Percentiles rank a stretch among this genome's conserved stretches.
Evolutionary conservation across 192 early-diverging fungal genomes (phyloP).

Genomic region (Backusella australiensis): DNA sequence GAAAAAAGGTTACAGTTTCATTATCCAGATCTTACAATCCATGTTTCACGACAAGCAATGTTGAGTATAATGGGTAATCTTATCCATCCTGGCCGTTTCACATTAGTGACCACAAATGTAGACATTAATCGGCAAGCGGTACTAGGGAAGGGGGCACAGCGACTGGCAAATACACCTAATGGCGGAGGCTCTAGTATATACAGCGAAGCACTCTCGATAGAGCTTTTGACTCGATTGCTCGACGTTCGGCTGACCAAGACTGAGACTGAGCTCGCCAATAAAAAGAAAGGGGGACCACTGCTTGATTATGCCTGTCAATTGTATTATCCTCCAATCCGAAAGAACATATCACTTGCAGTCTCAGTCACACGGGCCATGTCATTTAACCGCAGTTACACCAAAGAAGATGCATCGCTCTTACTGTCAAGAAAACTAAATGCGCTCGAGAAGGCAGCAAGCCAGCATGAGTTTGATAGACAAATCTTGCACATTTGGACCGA

Average conservation of each 20-base stretch:
- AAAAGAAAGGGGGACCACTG: slow-evolving; percentile 40
- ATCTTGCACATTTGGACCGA: slow-evolving; percentile 54
- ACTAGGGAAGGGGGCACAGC: background rate
- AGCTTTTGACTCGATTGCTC: slow-evolving; percentile 42
- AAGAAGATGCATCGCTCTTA: slow-evolving; percentile 36
- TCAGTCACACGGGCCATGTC: slow-evolving; percentile 50
- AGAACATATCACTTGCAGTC: slow-evolving; percentile 35
- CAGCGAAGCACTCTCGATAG: slow-evolving; percentile 48
- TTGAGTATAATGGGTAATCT: background rate
- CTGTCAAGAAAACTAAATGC: slow-evolving; percentile 43
- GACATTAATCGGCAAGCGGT: background rate
- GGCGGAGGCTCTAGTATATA: slow-evolving; percentile 46
- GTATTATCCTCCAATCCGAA: slow-evolving; percentile 11
- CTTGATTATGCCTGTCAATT: slow-evolving; percentile 45
- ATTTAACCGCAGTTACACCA: slow-evolving; percentile 35
- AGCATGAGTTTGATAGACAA: slow-evolving; percentile 42
- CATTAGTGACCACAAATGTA: background rate
- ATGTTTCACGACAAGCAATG: slow-evolving; percentile 2
- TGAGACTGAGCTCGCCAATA: slow-evolving; percentile 50
- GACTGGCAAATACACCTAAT: slow-evolving; percentile 33
- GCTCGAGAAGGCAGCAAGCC: slow-evolving; percentile 38
- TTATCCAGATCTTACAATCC: background rate
- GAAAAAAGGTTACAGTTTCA: background rate
- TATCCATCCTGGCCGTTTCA: background rate
- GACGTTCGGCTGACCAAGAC: slow-evolving; percentile 45